A percentile compares a stretch with the other conserved stretches of the same genome.
phyloP scores from a whole-genome alignment of 2,329 filamentous ascomycete genomes.

The Trichoderma polysporum region DNA sequence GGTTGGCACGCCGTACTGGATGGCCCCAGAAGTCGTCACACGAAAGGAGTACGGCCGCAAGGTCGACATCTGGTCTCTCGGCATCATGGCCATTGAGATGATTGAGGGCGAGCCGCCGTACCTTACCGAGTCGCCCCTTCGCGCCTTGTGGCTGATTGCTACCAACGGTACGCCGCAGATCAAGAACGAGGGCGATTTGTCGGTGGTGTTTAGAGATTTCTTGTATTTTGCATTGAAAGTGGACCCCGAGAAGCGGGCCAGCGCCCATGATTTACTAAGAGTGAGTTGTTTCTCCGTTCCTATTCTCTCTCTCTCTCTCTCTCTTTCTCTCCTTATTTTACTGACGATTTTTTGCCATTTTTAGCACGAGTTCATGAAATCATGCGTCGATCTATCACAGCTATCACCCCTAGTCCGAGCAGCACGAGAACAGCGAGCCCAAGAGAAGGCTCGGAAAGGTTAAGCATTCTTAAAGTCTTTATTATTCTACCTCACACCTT shows the following conservation, averaged over 20 bases:
- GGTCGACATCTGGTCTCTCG: conserved; percentile 97
- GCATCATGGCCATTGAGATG: conserved; percentile 99
- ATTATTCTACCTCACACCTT: neutral
- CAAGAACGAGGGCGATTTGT: conserved; percentile 85
- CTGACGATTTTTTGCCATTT: conserved; percentile 18
- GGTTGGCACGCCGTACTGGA: conserved; percentile 99
- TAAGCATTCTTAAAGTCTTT: neutral
- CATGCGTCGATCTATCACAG: conserved; percentile 70
- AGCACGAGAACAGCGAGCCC: conserved; percentile 78
- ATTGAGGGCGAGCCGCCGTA: conserved; percentile 98
- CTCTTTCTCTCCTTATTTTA: conserved; percentile 26
- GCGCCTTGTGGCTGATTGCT: conserved; percentile 92
- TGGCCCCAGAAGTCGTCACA: conserved; percentile 97
- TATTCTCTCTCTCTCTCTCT: conserved; percentile 25
- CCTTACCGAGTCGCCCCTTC: conserved; percentile 87
- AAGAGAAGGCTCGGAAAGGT: conserved; percentile 75
- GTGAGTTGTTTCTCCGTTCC: conserved; percentile 60
- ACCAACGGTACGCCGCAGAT: conserved; percentile 94
- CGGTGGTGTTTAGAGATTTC: conserved; percentile 84
- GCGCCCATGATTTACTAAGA: conserved; percentile 87
- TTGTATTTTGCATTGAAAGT: conserved; percentile 91
- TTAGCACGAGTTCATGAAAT: conserved; percentile 78
- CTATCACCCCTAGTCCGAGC: conserved; percentile 84
- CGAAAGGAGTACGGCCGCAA: conserved; percentile 97
- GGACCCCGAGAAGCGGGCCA: conserved; percentile 93